Percentiles rank a stretch among this genome's conserved stretches.
Evolutionary conservation across 2,329 filamentous ascomycete species (phyloP).

Genomic region (Acrocalymma vagum): DNA sequence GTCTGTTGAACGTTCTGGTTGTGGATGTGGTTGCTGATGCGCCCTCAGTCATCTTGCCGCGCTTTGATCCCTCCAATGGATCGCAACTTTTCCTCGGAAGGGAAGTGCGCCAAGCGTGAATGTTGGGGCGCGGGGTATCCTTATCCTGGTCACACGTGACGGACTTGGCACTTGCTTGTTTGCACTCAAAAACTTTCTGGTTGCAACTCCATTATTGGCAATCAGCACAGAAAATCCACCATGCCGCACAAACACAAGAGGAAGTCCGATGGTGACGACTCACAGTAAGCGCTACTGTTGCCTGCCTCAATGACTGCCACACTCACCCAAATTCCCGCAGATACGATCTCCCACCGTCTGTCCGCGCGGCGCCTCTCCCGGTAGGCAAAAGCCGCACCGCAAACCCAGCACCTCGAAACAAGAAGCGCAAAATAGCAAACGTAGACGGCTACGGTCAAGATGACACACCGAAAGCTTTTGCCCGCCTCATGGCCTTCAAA

Average conservation of each 20-base stretch:
- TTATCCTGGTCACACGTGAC: too few relatives aligned
- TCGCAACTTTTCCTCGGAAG: too few relatives aligned
- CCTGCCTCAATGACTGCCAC: constrained; percentile 3
- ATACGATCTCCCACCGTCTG: constrained; percentile 68
- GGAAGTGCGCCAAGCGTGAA: too few relatives aligned
- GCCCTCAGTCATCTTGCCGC: too few relatives aligned
- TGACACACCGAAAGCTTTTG: constrained; percentile 90
- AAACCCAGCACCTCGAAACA: constrained; percentile 39
- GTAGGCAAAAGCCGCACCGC: constrained; percentile 55
- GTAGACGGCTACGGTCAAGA: constrained; percentile 66
- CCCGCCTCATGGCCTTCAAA: constrained; percentile 80
- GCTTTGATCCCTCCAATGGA: too few relatives aligned
- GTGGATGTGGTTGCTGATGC: too few relatives aligned
- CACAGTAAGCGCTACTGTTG: constrained; percentile 37
- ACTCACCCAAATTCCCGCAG: constrained; percentile 54
- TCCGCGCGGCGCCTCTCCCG: constrained; percentile 66
- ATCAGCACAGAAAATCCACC: constrained; percentile 9
- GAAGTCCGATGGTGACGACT: constrained; percentile 54
- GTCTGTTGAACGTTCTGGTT: too few relatives aligned
- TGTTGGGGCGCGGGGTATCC: too few relatives aligned
- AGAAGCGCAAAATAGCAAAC: constrained; percentile 52
- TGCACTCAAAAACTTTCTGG: too few relatives aligned
- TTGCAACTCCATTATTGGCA: constrained; percentile 2
- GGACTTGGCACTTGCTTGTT: too few relatives aligned
- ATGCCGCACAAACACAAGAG: constrained; percentile 93